phyloP scores from a whole-genome alignment of 2,329 filamentous ascomycete species.

The Ascochyta pisi region DNA sequence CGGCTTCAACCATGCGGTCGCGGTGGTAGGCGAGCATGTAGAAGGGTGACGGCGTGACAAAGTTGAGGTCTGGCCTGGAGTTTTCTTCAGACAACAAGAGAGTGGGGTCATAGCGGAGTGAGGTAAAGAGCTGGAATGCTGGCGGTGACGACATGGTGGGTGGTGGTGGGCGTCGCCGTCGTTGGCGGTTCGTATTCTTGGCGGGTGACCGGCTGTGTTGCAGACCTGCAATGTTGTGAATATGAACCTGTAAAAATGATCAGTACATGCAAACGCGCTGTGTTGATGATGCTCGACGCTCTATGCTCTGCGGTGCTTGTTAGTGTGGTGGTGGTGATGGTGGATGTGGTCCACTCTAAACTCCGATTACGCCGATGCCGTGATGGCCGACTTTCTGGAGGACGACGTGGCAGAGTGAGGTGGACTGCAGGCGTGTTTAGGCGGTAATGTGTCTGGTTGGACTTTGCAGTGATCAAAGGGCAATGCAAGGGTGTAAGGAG shows the following conservation, averaged over 20 bases:
- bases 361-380: conserved; percentile 21
- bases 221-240: not conserved
- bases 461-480: not conserved
- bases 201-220: not conserved
- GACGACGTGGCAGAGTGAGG: not conserved
- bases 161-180: not conserved
- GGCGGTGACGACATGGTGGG: conserved; percentile 29
- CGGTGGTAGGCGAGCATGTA: conserved; percentile 83
- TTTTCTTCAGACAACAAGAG: conserved; percentile 46
- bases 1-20: conserved; percentile 73
- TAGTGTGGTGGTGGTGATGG: not conserved
- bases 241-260: not conserved
- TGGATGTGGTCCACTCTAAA: conserved; percentile 5
- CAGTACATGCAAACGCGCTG: not conserved
- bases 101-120: conserved; percentile 49
- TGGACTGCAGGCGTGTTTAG: not conserved
- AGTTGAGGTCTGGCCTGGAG: conserved; percentile 59
- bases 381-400: not conserved
- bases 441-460: not conserved
- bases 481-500: not conserved
- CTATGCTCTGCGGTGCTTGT: not conserved
- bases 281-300: not conserved
- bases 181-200: not conserved
- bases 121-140: conserved; percentile 49
- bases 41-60: conserved; percentile 64